Percentiles rank a stretch among this genome's conserved stretches.
phyloP scores from a whole-genome alignment of 495 filamentous ascomycete species.

The Clavariopsis aquatica region DNA sequence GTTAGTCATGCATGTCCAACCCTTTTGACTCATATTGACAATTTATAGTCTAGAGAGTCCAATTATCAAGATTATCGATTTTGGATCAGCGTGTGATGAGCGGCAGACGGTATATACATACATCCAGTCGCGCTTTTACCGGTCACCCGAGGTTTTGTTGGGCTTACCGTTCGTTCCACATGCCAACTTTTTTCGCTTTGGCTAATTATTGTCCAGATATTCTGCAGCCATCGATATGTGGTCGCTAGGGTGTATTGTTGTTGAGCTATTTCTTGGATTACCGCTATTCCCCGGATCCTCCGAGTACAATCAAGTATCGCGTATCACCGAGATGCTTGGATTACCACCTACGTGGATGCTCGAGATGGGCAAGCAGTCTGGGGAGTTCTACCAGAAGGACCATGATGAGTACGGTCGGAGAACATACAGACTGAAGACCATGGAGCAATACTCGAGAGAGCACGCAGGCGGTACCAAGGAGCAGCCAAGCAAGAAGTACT shows the following conservation, averaged over 20 bases:
- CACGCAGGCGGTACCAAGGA: constrained; percentile 80
- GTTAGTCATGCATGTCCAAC: constrained; percentile 48
- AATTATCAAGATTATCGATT: constrained; percentile 99
- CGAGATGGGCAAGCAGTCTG: constrained; percentile 97
- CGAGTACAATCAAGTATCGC: constrained; percentile 96
- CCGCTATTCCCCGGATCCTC: constrained; percentile 97
- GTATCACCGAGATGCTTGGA: constrained; percentile 98
- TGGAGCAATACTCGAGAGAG: constrained; percentile 96
- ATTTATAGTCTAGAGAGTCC: constrained; percentile 80
- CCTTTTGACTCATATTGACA: constrained; percentile 26
- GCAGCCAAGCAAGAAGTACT: constrained; percentile 99
- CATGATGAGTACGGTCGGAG: constrained; percentile 89
- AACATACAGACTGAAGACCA: constrained; percentile 87
- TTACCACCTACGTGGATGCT: constrained; percentile 98
- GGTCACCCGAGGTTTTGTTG: constrained; percentile 92
- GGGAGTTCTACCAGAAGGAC: constrained; percentile 95
- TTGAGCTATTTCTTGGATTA: constrained; percentile 93
- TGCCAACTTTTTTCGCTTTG: neutral
- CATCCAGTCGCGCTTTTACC: constrained; percentile 97
- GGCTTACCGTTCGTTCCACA: constrained; percentile 69
- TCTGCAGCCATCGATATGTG: constrained; percentile 99
- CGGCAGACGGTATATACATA: constrained; percentile 99
- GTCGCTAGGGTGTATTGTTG: constrained; percentile 98
- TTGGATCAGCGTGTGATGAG: constrained; percentile 98
- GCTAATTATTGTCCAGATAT: constrained; percentile 57